Conservation (phyloP, 768 basidiomycete species). For the Auriscalpium orientale region DNA sequence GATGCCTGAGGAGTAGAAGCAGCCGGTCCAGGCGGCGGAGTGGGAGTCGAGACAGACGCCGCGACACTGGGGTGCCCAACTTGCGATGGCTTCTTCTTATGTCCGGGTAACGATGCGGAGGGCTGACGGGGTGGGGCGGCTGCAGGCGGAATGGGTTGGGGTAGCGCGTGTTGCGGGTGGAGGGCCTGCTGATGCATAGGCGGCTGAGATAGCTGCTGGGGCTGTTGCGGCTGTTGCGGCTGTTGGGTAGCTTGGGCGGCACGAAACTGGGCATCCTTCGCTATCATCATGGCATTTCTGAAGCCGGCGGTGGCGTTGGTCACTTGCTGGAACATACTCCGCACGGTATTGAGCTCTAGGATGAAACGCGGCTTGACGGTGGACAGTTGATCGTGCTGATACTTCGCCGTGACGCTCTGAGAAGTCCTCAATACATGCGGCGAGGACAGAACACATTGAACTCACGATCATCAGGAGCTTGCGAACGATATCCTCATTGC, state of each 20-base stretch:
- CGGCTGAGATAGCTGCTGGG: background rate
- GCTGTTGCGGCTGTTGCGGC: constrained; percentile 1
- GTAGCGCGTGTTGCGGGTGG: background rate
- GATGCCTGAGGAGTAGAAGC: constrained; percentile 11
- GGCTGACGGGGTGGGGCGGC: constrained; percentile 1
- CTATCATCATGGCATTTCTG: background rate
- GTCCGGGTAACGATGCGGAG: background rate
- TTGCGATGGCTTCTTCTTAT: constrained; percentile 11
- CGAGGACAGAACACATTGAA: constrained; percentile 5
- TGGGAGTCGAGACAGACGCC: constrained; percentile 5
- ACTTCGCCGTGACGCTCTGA: constrained; percentile 9
- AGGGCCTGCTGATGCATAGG: background rate
- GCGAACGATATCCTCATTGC: background rate
- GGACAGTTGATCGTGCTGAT: constrained; percentile 6
- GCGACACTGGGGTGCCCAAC: background rate
- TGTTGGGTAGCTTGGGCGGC: constrained; percentile 1
- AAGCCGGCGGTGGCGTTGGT: constrained; percentile 12
- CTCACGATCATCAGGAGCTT: constrained; percentile 7
- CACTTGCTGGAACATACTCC: constrained; percentile 13
- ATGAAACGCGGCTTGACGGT: constrained; percentile 8
- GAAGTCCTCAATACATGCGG: background rate
- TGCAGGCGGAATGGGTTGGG: background rate
- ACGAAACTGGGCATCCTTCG: background rate
- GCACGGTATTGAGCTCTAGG: constrained; percentile 13
- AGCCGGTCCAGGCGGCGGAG: background rate